Percentiles rank a stretch among this genome's conserved stretches.
Evolutionary conservation across 1,284 basidiomycete genomes (phyloP).

Genomic region (Ustilago shanxiensis): DNA sequence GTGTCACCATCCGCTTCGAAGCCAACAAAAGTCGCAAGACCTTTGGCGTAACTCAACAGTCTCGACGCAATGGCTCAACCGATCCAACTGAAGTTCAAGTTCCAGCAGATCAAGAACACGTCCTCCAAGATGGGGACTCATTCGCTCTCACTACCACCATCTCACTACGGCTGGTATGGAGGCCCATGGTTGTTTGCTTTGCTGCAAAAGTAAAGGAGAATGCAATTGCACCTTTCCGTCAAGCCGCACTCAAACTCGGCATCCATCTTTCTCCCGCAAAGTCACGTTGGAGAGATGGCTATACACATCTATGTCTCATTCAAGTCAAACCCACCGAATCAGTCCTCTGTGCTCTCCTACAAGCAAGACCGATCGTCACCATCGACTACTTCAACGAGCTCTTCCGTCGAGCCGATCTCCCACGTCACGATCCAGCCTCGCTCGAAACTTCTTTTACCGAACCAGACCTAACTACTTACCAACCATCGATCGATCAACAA

Average conservation of each 20-base stretch:
- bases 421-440: slow-evolving; percentile 38
- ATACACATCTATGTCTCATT: slow-evolving; percentile 46
- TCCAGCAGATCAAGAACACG: slow-evolving; percentile 28
- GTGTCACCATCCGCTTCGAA: slow-evolving; percentile 49
- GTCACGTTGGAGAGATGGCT: slow-evolving; percentile 45
- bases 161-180: slow-evolving; percentile 45
- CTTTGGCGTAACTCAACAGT: slow-evolving; percentile 27
- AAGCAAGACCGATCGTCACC: slow-evolving; percentile 42
- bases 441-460: slow-evolving; percentile 45
- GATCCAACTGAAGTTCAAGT: slow-evolving; percentile 34
- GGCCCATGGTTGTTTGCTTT: slow-evolving; percentile 44
- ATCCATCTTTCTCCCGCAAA: slow-evolving; percentile 47
- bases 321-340: slow-evolving; percentile 51
- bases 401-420: slow-evolving; percentile 36
- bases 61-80: background rate
- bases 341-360: slow-evolving; percentile 39
- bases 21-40: slow-evolving; percentile 51
- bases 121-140: slow-evolving; percentile 33
- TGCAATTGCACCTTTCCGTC: slow-evolving; percentile 26
- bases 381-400: slow-evolving; percentile 49
- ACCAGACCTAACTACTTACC: slow-evolving; percentile 30
- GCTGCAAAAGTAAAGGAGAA: slow-evolving; percentile 40
- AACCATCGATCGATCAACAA: slow-evolving; percentile 32
- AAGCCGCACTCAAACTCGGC: slow-evolving; percentile 26
- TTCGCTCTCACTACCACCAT: slow-evolving; percentile 53